Evolutionary conservation across 2,329 filamentous ascomycete species (phyloP).

Genomic region (Paramyrothecium roridum): DNA sequence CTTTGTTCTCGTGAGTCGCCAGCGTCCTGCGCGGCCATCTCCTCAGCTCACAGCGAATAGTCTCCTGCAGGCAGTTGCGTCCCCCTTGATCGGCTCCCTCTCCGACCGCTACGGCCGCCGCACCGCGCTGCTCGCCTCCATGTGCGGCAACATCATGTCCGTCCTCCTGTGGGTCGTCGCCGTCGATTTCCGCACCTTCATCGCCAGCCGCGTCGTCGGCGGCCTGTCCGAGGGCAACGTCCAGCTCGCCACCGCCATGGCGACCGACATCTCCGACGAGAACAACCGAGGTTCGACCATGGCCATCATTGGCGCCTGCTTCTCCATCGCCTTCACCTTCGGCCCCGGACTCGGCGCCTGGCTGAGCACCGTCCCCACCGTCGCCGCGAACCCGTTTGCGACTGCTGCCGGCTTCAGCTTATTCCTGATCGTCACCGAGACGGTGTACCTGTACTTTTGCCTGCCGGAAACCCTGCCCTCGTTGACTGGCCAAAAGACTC

Average conservation of each 20-base stretch:
- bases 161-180: conserved; percentile 93
- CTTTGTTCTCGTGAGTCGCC: conserved; percentile 67
- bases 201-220: conserved; percentile 88
- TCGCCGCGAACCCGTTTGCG: conserved; percentile 89
- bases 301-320: conserved; percentile 94
- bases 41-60: conserved; percentile 35
- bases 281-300: conserved; percentile 83
- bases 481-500: conserved; percentile 33
- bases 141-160: conserved; percentile 89
- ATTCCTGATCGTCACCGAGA: conserved; percentile 80
- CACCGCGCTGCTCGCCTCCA: conserved; percentile 82
- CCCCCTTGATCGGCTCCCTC: conserved; percentile 83
- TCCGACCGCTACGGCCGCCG: conserved; percentile 87
- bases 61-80: conserved; percentile 86
- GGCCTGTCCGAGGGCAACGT: conserved; percentile 96
- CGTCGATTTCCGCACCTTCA: conserved; percentile 91
- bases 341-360: conserved; percentile 89
- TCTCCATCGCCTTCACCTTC: conserved; percentile 95
- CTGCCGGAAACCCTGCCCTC: conserved; percentile 84
- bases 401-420: conserved; percentile 87
- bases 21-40: neutral
- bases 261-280: conserved; percentile 90
- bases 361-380: conserved; percentile 71
- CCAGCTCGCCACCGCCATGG: conserved; percentile 92
- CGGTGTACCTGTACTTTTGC: conserved; percentile 76